Conservation (phyloP, 1,139 yeast species). For the Geotrichum citri-aurantii region DNA sequence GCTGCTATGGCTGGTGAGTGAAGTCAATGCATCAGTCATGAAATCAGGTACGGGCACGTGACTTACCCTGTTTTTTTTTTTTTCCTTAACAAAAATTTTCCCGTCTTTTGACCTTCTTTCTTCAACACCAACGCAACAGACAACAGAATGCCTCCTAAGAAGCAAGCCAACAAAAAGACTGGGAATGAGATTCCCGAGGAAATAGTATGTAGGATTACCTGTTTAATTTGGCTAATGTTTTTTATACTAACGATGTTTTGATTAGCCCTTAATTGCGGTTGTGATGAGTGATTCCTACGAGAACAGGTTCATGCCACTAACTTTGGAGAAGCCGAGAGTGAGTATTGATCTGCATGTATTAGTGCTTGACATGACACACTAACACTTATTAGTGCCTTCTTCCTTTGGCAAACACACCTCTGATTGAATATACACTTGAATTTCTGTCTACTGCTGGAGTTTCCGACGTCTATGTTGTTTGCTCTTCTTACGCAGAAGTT, state of each 20-base stretch:
- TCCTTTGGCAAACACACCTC: slow-evolving; percentile 88
- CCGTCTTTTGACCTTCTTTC: neutral
- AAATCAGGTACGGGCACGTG: neutral
- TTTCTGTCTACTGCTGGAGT: slow-evolving; percentile 89
- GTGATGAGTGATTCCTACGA: slow-evolving; percentile 91
- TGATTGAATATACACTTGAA: slow-evolving; percentile 90
- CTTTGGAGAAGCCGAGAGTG: slow-evolving; percentile 69
- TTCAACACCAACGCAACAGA: neutral
- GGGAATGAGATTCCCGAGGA: slow-evolving; percentile 36
- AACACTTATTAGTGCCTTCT: slow-evolving; percentile 51
- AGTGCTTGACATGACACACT: neutral
- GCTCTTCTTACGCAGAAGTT: slow-evolving; percentile 86
- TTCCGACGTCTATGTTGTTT: slow-evolving; percentile 81
- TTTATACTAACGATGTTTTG: slow-evolving; percentile 36
- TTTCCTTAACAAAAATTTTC: neutral
- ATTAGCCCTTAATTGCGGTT: slow-evolving; percentile 67
- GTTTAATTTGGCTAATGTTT: neutral
- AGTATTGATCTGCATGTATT: slow-evolving; percentile 7
- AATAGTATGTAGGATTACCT: slow-evolving; percentile 29
- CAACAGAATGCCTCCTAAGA: slow-evolving; percentile 27
- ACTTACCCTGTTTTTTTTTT: neutral
- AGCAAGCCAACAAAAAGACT: slow-evolving; percentile 22
- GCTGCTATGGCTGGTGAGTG: neutral
- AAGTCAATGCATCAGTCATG: neutral
- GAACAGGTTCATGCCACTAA: slow-evolving; percentile 86